Evolutionary conservation across 2,329 filamentous ascomycete genomes (phyloP).

Genomic region (Aspergillus neotritici): DNA sequence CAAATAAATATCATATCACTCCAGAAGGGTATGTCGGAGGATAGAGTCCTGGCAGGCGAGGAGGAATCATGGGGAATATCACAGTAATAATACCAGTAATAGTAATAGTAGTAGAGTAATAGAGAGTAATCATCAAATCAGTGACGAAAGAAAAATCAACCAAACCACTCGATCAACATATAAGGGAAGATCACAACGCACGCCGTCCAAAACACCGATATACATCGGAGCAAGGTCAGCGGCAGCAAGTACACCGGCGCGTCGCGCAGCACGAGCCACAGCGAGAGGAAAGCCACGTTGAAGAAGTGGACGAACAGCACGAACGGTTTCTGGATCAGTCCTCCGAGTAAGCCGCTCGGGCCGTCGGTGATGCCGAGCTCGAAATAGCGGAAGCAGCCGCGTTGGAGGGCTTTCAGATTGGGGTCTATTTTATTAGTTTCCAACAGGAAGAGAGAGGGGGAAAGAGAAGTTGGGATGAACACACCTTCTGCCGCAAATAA

Average conservation of each 20-base stretch:
- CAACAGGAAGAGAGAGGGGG: constrained; percentile 3
- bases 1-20: no score
- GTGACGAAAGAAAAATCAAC: constrained; percentile 17
- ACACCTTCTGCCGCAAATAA: constrained; percentile 77
- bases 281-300: constrained; percentile 78
- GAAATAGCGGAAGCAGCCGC: constrained; percentile 92
- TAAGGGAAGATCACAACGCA: constrained; percentile 78
- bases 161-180: constrained; percentile 61
- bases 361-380: constrained; percentile 66
- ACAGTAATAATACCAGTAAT: no score
- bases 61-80: no score
- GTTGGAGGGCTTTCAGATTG: constrained; percentile 73
- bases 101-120: background rate
- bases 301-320: constrained; percentile 92
- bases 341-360: constrained; percentile 74
- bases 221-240: constrained; percentile 57
- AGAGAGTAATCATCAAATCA: constrained; percentile 7
- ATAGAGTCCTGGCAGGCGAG: no score
- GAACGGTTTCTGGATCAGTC: constrained; percentile 69
- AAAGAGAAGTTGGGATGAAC: constrained; percentile 4
- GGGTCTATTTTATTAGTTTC: constrained; percentile 41
- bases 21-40: no score
- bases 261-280: constrained; percentile 62
- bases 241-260: constrained; percentile 54
- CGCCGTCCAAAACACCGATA: constrained; percentile 72